A percentile compares a stretch with the other conserved stretches of the same genome.
Conservation (phyloP, 306 rosid species). For the Quercus dentata region DNA sequence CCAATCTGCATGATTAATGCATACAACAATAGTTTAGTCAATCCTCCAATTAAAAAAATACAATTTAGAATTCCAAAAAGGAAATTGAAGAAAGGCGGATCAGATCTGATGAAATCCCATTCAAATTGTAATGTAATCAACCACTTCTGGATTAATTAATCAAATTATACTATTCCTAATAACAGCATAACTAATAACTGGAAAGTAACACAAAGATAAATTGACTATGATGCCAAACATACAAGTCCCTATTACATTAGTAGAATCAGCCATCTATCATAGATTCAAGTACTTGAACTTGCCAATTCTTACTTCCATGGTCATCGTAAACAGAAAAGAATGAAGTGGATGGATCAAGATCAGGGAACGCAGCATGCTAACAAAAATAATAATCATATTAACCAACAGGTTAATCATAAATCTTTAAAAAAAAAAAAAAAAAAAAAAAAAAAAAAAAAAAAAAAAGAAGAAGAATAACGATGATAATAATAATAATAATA, state of each 20-base stretch:
- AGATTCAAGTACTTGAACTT: constrained; percentile 12
- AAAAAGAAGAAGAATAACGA: too few species aligned
- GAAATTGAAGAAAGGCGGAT: neutral
- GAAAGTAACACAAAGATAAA: constrained; percentile 1
- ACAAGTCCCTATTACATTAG: constrained; percentile 8
- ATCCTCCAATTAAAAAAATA: neutral
- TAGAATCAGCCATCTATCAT: constrained; percentile 12
- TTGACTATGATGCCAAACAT: neutral
- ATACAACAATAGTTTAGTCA: neutral
- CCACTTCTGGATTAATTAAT: neutral
- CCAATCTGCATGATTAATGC: neutral
- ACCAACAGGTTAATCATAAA: constrained; percentile 11
- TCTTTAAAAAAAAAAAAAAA: neutral
- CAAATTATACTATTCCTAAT: neutral
- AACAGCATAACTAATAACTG: neutral
- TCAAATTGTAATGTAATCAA: neutral
- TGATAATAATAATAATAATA: neutral
- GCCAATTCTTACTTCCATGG: constrained; percentile 84
- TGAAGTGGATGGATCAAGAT: constrained; percentile 82
- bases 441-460: too few species aligned
- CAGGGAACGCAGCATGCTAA: constrained; percentile 93
- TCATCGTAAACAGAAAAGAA: constrained; percentile 98
- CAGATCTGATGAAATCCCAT: neutral
- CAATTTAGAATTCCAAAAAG: neutral
- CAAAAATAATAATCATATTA: constrained; percentile 22